Evolutionary conservation across 169 alveolate species (phyloP).

Genomic region (Babesia gibsoni): DNA sequence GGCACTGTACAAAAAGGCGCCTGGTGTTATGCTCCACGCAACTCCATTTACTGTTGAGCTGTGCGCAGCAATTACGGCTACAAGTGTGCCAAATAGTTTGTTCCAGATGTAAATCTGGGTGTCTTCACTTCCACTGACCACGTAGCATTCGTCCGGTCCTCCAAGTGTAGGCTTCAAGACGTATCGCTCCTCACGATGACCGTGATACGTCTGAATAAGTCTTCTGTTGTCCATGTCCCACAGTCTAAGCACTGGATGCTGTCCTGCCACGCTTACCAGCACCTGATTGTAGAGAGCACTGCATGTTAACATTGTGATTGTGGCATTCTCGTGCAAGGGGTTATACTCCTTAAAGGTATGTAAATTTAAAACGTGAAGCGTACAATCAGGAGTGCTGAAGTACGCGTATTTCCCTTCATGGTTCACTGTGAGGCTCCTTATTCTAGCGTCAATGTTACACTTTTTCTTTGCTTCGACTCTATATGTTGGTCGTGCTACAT

Average conservation of each 20-base stretch:
- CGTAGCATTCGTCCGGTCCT: slow-evolving; percentile 78
- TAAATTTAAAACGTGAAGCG: slow-evolving; percentile 65
- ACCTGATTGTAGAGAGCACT: slow-evolving; percentile 67
- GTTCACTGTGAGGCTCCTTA: slow-evolving; percentile 61
- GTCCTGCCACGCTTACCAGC: slow-evolving; percentile 72
- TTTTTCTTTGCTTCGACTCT: slow-evolving; percentile 42
- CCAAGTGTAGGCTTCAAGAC: slow-evolving; percentile 81
- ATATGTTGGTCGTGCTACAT: slow-evolving; percentile 31
- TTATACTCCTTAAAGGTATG: slow-evolving; percentile 34
- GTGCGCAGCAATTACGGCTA: slow-evolving; percentile 75
- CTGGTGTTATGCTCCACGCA: slow-evolving; percentile 71
- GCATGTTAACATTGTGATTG: slow-evolving; percentile 66
- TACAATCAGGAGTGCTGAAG: slow-evolving; percentile 65
- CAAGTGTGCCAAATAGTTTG: slow-evolving; percentile 74
- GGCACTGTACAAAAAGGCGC: slow-evolving; percentile 65
- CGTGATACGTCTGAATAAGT: slow-evolving; percentile 78
- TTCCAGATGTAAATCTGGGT: slow-evolving; percentile 85
- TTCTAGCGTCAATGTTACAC: slow-evolving; percentile 64
- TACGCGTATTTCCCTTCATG: slow-evolving; percentile 65
- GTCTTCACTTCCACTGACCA: slow-evolving; percentile 84
- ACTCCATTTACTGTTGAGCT: slow-evolving; percentile 82
- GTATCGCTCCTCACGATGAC: slow-evolving; percentile 81
- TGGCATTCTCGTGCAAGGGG: slow-evolving; percentile 70
- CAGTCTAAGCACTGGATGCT: slow-evolving; percentile 71
- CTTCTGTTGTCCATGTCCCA: slow-evolving; percentile 75